These are phyloP conservation scores for Xylaria curta DNA, from an alignment of 495 filamentous ascomycete genomes.

Conservation along the genomic window DNA sequence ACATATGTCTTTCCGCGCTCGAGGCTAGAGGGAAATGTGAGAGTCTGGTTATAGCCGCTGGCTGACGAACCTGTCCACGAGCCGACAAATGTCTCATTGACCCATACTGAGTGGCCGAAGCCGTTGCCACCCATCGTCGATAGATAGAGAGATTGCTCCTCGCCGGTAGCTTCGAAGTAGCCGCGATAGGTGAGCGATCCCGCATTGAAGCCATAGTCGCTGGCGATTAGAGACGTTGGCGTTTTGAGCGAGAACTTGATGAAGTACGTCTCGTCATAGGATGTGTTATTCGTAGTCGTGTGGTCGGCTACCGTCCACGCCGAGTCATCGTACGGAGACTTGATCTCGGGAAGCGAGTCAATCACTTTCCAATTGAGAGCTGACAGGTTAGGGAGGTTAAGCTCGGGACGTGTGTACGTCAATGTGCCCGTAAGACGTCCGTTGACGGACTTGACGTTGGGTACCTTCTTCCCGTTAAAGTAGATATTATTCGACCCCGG, in stretches of 20 bases:
- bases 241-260: conserved; percentile 57
- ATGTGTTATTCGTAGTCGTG: conserved; percentile 61
- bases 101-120: conserved; percentile 63
- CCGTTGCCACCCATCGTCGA: conserved; percentile 68
- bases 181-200: conserved; percentile 75
- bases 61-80: conserved; percentile 62
- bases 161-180: conserved; percentile 70
- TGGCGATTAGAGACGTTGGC: conserved; percentile 67
- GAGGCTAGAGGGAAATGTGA: conserved; percentile 56
- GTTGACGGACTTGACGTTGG: neutral
- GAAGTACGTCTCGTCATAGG: conserved; percentile 19
- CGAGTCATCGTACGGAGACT: conserved; percentile 69
- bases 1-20: conserved; percentile 59
- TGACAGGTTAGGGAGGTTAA: conserved; percentile 43
- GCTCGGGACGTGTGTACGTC: neutral
- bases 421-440: conserved; percentile 8
- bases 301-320: conserved; percentile 66
- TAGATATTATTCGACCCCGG: conserved; percentile 11
- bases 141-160: conserved; percentile 62
- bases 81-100: conserved; percentile 61
- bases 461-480: conserved; percentile 19
- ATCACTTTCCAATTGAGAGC: conserved; percentile 70
- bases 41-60: conserved; percentile 52
- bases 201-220: conserved; percentile 77
- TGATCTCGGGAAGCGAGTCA: conserved; percentile 74